A percentile compares a stretch with the other conserved stretches of the same genome.
These are phyloP conservation scores for Prinsepia uniflora DNA, from an alignment of 306 rosid genomes.

Conservation along the genomic window DNA sequence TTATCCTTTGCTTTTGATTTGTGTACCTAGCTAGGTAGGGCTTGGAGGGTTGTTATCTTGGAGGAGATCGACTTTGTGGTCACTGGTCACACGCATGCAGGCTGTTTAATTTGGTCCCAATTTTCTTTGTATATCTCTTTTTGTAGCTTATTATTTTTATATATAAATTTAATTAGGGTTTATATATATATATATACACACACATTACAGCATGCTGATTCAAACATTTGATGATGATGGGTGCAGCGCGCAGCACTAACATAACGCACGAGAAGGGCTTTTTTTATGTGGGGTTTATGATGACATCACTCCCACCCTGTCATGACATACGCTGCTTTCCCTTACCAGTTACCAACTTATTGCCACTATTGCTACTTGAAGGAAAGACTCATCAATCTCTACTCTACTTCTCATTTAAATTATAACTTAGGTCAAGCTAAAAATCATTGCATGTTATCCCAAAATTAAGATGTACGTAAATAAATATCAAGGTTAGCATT, in stretches of 20 bases:
- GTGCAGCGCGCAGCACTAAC: conserved; percentile 44
- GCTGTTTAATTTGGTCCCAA: conserved; percentile 50
- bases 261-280: conserved; percentile 40
- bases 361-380: conserved; percentile 12
- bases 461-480: no score
- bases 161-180: conserved; percentile 5
- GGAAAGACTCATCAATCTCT: no score
- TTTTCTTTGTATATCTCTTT: conserved; percentile 9
- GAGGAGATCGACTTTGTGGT: conserved; percentile 50
- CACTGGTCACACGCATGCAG: conserved; percentile 84
- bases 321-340: conserved; percentile 64
- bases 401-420: no score
- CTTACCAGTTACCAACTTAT: neutral
- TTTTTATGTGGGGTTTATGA: conserved; percentile 42
- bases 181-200: conserved; percentile 5
- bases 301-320: conserved; percentile 83
- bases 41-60: conserved; percentile 7
- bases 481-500: no score
- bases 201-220: conserved; percentile 38
- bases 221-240: conserved; percentile 91
- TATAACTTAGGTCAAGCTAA: neutral
- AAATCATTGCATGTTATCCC: no score
- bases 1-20: no score
- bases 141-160: neutral
- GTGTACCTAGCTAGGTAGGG: no score